Base-by-base conservation (phyloP, 2,329 filamentous ascomycete species). In the Alternaria sp. region DNA sequence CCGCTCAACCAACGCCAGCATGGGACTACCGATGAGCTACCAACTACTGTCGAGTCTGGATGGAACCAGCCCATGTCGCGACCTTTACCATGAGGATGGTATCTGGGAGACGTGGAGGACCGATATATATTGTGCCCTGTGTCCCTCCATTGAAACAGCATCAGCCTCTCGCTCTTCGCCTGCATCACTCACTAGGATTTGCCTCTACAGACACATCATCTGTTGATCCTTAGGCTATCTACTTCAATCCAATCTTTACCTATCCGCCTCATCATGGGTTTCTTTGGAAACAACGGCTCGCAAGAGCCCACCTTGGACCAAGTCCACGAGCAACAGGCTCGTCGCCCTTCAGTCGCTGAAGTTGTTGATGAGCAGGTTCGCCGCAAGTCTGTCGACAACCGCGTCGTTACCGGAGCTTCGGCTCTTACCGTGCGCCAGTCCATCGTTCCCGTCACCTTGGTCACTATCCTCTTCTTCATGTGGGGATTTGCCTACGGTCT, bases 401-500 rank as follows among this genome's bases (percentile, higher is more conserved):
- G 67, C 20, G 43, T 65, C 11, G 64, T 80, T 49, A 79, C 77
- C 45, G 78, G 77, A 55, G 77, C 77, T 36, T 74, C 74, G 5
- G 74, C 76, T 41, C 72, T 83, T 49, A 82, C 81, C 16, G 77
- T 80, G 63, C 73, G 79, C 59, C 75, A 74, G 75, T 80, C 85
- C 54, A 82, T 85, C 71, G 78, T 83, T 64, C 84, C 84, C 10
- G 79, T 85, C 49, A 65, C 73, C 14, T 72, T 83, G 45, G 80
- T 84, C 73, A 84, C 81, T 44, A 77, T 78, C 32, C 78, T 84
- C 45, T 83, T 84, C 78, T 84, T 83, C 76, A 75, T 86, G 56
- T 87, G 85, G 85, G 84, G 70, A 25, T 83, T 83, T 56, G 80
- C 81, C 14, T 82, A 81, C 56, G 80, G 80, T 55, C 75, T 82